Evolutionary conservation across 2,329 filamentous ascomycete species (phyloP), one percentile per base, ranked within the genome.

Genomic region (Albifimbria verrucaria): DNA sequence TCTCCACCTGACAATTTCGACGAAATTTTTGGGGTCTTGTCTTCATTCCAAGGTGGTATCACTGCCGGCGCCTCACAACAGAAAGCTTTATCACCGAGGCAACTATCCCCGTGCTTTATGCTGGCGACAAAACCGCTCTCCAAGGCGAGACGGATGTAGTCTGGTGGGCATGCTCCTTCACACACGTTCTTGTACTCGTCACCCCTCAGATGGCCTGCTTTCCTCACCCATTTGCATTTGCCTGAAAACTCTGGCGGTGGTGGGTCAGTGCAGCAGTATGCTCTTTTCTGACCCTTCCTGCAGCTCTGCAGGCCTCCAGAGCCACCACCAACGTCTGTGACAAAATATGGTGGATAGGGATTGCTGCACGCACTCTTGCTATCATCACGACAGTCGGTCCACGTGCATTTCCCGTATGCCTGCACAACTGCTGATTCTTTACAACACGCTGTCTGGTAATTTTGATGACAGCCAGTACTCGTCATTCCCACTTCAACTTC

Each of bases 361-460:
- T n/a, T n/a, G n/a, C n/a, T n/a, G n/a, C n/a, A n/a, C n/a, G n/a
- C n/a, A n/a, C n/a, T n/a, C n/a, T n/a, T n/a, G 3, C 42, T 28
- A 17, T 49, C 36, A 21, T 44, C 39, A 18, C 32, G 46, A 41
- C 55, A 57, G 43, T 44, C 54, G 11, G 57, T 52, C 57, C 55
- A 59, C 32, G 26, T 23, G 49, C 55, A 59, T 32, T 52, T 39
- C 28, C 49, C 48, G 49, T 55, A 57, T 24, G 51, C 48, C 6
- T 22, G 21, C 9, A 49, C 54, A 21, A 49, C 47, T 7, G 36
- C 42, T 17, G 20, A 48, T 21, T 51, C 23, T 17, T 24, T 53
- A 32, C 55, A 59, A 51, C 57, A 59, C 11, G 57, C 57, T 9
- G 43, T 47, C 53, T 59, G 55, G 28, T 56, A 50, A 46, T 49